Percentiles rank a stretch among this genome's conserved stretches.
Conservation (phyloP, 2,329 filamentous ascomycete genomes). For the Colletotrichum echinochloae region DNA sequence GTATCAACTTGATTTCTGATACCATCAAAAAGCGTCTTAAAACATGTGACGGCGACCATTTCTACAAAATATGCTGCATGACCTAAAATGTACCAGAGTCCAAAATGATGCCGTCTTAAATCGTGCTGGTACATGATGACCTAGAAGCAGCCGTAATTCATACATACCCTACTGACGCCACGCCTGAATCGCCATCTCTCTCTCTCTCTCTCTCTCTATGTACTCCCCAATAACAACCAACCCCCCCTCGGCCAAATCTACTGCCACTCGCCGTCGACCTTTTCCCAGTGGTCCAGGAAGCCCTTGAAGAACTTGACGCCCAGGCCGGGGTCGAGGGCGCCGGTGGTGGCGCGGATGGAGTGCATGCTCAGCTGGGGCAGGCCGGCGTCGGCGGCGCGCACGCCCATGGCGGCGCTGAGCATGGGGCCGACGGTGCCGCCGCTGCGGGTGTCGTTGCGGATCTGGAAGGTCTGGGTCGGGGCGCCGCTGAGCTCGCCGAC, state of each 20-base stretch:
- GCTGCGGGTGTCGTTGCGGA: conserved; percentile 88
- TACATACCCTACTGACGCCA: conserved; percentile 12
- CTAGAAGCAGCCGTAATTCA: conserved; percentile 32
- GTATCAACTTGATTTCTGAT: no score
- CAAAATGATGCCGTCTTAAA: conserved; percentile 20
- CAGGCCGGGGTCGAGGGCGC: conserved; percentile 85
- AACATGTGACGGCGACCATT: no score
- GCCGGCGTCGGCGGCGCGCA: conserved; percentile 86
- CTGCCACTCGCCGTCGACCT: conserved; percentile 84
- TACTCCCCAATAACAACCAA: no score
- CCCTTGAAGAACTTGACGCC: conserved; percentile 91
- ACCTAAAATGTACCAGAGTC: neutral
- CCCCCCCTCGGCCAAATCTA: conserved; percentile 20
- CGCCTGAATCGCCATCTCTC: neutral
- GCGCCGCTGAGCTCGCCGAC: conserved; percentile 80
- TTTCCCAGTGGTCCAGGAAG: conserved; percentile 88
- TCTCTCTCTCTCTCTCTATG: neutral
- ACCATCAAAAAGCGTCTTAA: no score
- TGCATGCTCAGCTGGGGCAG: conserved; percentile 96
- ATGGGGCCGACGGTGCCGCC: conserved; percentile 97
- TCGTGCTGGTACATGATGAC: conserved; percentile 20
- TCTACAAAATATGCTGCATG: no score
- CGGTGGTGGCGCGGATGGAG: conserved; percentile 88
- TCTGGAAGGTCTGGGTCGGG: conserved; percentile 89
- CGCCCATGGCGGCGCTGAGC: conserved; percentile 83